Conservation (phyloP, 2,329 filamentous ascomycete genomes). For the Penicillium aurantiogriseum region DNA sequence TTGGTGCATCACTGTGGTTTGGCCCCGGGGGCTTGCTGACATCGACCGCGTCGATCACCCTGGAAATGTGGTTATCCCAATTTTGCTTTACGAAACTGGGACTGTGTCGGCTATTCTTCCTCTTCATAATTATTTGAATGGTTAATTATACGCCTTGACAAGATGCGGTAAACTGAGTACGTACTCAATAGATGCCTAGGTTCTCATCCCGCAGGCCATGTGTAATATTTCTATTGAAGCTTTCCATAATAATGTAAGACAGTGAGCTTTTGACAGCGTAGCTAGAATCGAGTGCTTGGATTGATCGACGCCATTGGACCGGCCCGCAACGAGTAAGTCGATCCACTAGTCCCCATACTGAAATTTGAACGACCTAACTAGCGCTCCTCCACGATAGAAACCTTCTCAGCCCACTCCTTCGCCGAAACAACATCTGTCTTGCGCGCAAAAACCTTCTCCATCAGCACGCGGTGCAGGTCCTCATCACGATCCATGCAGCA, state of each 20-base stretch:
- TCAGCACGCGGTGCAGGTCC: constrained; percentile 35
- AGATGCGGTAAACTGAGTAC: background rate
- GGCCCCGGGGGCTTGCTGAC: too few relatives aligned
- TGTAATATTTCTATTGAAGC: background rate
- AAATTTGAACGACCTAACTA: background rate
- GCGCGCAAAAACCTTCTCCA: constrained; percentile 35
- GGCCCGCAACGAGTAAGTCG: background rate
- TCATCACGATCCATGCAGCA: constrained; percentile 36
- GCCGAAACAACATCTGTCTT: constrained; percentile 30
- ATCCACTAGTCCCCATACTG: background rate
- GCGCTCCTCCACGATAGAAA: background rate
- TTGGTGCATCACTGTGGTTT: too few relatives aligned
- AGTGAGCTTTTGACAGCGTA: too few relatives aligned
- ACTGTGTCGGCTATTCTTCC: too few relatives aligned
- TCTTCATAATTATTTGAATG: too few relatives aligned
- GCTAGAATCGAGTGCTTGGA: background rate
- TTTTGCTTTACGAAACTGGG: too few relatives aligned
- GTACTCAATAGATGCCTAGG: background rate
- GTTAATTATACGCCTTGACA: too few relatives aligned
- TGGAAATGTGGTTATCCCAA: too few relatives aligned
- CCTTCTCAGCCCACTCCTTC: constrained; percentile 28
- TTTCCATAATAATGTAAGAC: background rate
- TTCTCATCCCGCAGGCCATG: too few relatives aligned
- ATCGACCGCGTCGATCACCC: too few relatives aligned
- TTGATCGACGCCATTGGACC: background rate